Base-by-base conservation (phyloP, 805 yeast species). In the Starmera amethionina region DNA sequence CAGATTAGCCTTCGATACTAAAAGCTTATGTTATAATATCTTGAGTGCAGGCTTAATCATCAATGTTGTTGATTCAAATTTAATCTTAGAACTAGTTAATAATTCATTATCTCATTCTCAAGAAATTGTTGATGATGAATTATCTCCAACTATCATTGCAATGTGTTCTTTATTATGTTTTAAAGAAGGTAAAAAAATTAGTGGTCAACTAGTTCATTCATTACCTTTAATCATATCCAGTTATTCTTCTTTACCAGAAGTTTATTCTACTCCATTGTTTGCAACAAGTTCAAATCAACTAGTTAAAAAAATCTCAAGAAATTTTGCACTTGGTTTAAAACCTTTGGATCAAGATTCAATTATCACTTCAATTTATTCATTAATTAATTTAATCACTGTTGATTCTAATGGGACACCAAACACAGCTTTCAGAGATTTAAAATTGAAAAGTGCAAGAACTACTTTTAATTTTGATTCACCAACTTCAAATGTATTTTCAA, bases 291-390 rank as follows among this genome's bases (percentile, higher is more conserved):
- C 27, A 22, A 47, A 65, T 4, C 58, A 55, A 0, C 63, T 73
- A 34, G 79, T 87, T 32, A 56, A 64, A 36, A 61, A 65, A 6
- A 70, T 80, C 2, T 72, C 93, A 1, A 59, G 62, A 40, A 63
- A 75, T 31, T 73, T 88, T 32, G 82, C 89, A 1, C 58, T 72
- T 37, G 87, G 89, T 4, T 65, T 85, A 48, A 74, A 72, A 42
- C 73, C 76, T 8, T 65, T 83, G 40, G 75, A 88, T 15, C 90
- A 87, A 53, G 96, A 88, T 54, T 76, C 85, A 1, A 79, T 83
- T 18, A 84, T 88, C 8, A 80, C 95, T 8, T 74, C 90, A 1
- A 77, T 93, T 39, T 93, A 93, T 60, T 79, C 94, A 0, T 68
- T 90, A 46, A 77, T 84, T 15, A 93, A 93, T 55, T 58, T 83